Evolutionary conservation across 768 basidiomycete species (phyloP), one percentile per base, ranked within the genome.

Genomic region (Roridomyces roridus): DNA sequence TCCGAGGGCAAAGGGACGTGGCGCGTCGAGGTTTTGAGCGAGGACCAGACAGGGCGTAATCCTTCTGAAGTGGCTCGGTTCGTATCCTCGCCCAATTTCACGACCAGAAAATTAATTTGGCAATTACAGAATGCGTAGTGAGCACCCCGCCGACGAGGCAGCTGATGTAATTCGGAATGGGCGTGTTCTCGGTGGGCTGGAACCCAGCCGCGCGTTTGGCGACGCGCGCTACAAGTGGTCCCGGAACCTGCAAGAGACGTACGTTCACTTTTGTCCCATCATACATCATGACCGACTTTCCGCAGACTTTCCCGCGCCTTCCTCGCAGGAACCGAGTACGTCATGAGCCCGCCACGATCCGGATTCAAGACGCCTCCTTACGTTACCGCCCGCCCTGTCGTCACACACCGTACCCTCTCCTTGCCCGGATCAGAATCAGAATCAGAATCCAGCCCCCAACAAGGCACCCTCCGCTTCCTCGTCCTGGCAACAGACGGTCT

Each of bases 31-130:
- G 92, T 92, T n/a, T 79, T 99, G 59, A 93, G 85, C 25, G 94
- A 98, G 71, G 97, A 98, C 68, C 96, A 98, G 77, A 98, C 96
- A 7, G 97, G 94, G 35, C 85, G 93, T 62, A 98, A 94, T 68
- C 86, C 84, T 15, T 88, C 84, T 42, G 97, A 99, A 73, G 76
- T 89, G 23, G 82, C 82, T 70, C 85, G 95, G 96, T 95, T 64
- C 46, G 77, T 67, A 44, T 8, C 4, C 12, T 20, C 0, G 15
- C 35, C n/a, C n/a, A n/a, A 2, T 28, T 46, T 39, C 25, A 40
- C 21, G 34, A 14, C 21, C 28, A 21, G 15, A 46, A 10, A 51
- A 43, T 47, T 55, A 1, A 26, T 29, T 12, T 8, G 39, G 21
- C 7, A 31, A 25, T 11, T 41, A 24, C 59, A 93, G 93, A 41